Base-by-base conservation (phyloP, 1,284 basidiomycete genomes). In the Neotropicomus parvogracilis region DNA sequence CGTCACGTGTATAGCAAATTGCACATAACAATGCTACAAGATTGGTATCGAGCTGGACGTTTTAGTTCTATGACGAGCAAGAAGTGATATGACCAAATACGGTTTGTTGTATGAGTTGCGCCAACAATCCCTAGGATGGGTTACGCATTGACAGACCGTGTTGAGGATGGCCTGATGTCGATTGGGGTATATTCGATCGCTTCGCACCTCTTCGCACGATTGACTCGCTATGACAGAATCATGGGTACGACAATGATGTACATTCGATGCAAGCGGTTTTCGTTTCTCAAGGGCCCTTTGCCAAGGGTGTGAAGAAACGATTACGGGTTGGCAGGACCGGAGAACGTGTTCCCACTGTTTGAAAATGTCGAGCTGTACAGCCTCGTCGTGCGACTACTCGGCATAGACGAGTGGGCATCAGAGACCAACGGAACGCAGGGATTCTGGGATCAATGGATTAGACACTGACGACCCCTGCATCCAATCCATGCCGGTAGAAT, bases 231-330 rank as follows among this genome's bases (percentile, higher is more conserved):
- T 24, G 24, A n/a, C 55, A 89, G 80, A 88, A 82, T 56, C 88
- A 91, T 57, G 88, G 86, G 7, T 91, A 90, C 63, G 90, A 94
- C 61, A 90, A 91, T 54, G 65, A 74, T 12, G 78, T 83, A 40
- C 59, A 70, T 10, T 75, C 84, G 5, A 95, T 95, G 92, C 83
- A 83, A 48, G 90, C 91, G 0, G 83, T 92, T 67, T 95, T 95
- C 69, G 82, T 94, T 53, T 88, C 90, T 6, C 83, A 86, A 60
- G 90, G 91, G 0, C 89, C 91, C 0, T 91, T 92, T 63, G 81
- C 86, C 6, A 62, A 75, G 3, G 72, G 75, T 40, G 73, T 80
- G 47, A 91, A 86, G 63, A 70, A 73, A 2, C 46, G 27, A 7
- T 13, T 44, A 13, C 29, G 13, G 8, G 26, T 32, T 16, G 12